Conservation (phyloP, 768 basidiomycete species). For the Terana coerulea region DNA sequence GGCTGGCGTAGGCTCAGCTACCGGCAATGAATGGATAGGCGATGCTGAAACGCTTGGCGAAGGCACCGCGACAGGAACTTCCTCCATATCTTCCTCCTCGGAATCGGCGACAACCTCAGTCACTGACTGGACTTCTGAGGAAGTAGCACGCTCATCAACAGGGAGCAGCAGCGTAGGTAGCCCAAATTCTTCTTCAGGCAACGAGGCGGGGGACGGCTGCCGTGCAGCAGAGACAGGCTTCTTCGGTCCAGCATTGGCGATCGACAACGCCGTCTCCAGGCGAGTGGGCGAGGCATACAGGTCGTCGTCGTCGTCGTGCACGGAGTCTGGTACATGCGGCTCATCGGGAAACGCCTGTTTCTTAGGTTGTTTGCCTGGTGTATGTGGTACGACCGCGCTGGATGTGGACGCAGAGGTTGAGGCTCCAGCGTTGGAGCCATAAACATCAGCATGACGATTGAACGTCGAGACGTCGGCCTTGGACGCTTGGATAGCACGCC, state of each 20-base stretch:
- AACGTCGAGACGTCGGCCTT: conserved; percentile 1
- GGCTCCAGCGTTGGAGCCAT: conserved; percentile 12
- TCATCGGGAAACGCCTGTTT: not conserved
- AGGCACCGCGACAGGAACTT: conserved; percentile 18
- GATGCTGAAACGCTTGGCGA: not conserved
- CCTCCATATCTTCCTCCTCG: conserved; percentile 36
- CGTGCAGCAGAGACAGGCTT: conserved; percentile 14
- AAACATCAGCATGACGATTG: conserved; percentile 9
- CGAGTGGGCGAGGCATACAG: conserved; percentile 49
- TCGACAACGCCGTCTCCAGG: conserved; percentile 63
- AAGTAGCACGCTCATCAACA: not conserved
- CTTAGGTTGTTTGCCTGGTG: too few relatives aligned
- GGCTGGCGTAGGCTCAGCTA: too few relatives aligned
- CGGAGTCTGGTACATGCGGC: not conserved
- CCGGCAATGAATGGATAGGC: too few relatives aligned
- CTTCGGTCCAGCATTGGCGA: conserved; percentile 53
- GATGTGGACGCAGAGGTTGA: conserved; percentile 15
- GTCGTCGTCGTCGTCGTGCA: conserved; percentile 33
- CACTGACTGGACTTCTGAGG: conserved; percentile 25
- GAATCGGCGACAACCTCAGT: conserved; percentile 12
- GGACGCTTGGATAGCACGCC: conserved; percentile 29
- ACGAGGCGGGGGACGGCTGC: conserved; percentile 2
- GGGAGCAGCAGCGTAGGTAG: conserved; percentile 30
- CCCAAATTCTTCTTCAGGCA: conserved; percentile 31
- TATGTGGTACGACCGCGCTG: not conserved